Evolutionary conservation across 768 basidiomycete species (phyloP).

Genomic region (Tulasnella calospora): DNA sequence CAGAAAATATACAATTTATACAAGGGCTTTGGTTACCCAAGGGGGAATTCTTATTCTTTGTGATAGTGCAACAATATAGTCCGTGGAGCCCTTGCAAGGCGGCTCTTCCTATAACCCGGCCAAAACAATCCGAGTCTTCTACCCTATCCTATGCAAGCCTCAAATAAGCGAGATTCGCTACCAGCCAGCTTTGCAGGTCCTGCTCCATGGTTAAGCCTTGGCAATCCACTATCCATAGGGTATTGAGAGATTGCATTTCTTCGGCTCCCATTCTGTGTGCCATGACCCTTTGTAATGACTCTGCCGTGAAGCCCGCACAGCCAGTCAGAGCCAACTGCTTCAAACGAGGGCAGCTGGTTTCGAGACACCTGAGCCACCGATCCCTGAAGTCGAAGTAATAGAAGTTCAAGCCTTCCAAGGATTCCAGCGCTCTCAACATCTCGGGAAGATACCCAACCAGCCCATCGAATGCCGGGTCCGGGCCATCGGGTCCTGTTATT

Average conservation of each 20-base stretch:
- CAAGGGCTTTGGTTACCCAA: no score
- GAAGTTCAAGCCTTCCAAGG: background rate
- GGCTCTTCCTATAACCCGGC: background rate
- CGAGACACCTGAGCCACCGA: background rate
- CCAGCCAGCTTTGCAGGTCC: background rate
- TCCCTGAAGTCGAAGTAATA: background rate
- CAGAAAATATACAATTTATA: no score
- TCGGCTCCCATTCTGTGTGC: background rate
- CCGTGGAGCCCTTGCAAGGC: no score
- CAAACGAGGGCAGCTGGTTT: background rate
- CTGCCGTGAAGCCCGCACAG: background rate
- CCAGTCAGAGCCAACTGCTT: background rate
- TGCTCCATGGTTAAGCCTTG: background rate
- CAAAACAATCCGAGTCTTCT: background rate
- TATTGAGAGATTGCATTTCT: background rate
- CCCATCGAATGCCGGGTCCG: background rate
- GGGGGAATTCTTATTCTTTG: no score
- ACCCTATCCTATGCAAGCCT: background rate
- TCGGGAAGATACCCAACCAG: background rate
- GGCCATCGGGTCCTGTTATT: background rate
- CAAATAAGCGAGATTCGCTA: background rate
- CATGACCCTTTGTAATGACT: background rate
- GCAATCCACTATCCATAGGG: slow-evolving; percentile 7
- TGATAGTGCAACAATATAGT: no score
- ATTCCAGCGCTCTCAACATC: background rate